phyloP scores from a whole-genome alignment of 2,329 filamentous ascomycete genomes.

The Escovopsis sp. region DNA sequence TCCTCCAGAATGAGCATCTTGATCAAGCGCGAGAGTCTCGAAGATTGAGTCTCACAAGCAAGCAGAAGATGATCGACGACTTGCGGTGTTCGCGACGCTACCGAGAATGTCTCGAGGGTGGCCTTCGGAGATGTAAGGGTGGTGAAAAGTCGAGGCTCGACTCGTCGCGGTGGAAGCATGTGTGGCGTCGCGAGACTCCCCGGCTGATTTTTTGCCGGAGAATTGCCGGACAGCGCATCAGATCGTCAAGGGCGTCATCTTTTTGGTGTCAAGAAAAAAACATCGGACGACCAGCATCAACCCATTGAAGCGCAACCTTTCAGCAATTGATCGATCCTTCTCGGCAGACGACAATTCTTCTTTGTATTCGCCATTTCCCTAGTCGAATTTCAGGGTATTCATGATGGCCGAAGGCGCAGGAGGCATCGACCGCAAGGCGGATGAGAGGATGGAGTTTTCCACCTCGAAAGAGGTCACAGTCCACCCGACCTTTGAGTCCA shows the following conservation, averaged over 20 bases:
- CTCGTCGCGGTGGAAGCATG: constrained; percentile 3
- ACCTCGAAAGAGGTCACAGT: constrained; percentile 97
- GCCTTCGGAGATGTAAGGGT: not conserved
- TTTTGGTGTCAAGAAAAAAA: not conserved
- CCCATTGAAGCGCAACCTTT: no score
- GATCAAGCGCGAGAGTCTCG: not conserved
- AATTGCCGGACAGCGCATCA: constrained; percentile 17
- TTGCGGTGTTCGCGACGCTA: no score
- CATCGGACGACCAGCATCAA: not conserved
- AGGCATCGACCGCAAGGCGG: constrained; percentile 75
- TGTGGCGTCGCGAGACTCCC: not conserved
- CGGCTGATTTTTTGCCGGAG: constrained; percentile 12
- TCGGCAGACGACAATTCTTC: no score
- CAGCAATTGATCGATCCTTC: no score
- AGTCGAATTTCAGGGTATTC: constrained; percentile 3
- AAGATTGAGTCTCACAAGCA: not conserved
- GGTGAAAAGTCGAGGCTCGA: constrained; percentile 2
- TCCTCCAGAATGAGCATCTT: constrained; percentile 81
- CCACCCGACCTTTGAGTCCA: constrained; percentile 83
- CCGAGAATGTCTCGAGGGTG: not conserved
- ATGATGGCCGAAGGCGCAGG: constrained; percentile 72
- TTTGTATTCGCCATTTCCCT: not conserved
- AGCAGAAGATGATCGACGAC: not conserved
- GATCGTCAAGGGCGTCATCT: not conserved
- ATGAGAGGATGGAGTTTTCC: constrained; percentile 95